Percentiles rank a stretch among this genome's conserved stretches.
phyloP scores from a whole-genome alignment of 192 early-diverging fungal genomes.

The Coemansia sp. region DNA sequence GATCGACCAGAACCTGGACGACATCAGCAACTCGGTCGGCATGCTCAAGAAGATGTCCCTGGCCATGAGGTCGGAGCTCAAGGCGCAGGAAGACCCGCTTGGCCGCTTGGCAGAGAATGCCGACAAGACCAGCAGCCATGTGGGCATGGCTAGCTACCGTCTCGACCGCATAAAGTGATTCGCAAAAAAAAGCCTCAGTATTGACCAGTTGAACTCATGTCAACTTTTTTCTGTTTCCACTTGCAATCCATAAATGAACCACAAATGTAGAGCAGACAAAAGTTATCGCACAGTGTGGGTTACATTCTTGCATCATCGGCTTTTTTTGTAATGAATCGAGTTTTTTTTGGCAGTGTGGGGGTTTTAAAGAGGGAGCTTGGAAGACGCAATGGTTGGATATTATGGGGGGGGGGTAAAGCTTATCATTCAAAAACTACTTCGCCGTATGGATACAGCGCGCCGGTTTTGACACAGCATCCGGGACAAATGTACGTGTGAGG shows the following conservation, averaged over 20 bases:
- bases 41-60: slow-evolving; percentile 62
- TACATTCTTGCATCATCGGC: slow-evolving; percentile 1
- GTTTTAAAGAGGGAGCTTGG: no score
- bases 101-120: slow-evolving; percentile 51
- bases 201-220: slow-evolving; percentile 11
- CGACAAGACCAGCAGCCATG: slow-evolving; percentile 48
- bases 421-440: slow-evolving; percentile 31
- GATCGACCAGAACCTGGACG: slow-evolving; percentile 66
- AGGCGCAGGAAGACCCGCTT: slow-evolving; percentile 61
- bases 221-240: background rate
- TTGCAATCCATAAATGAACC: background rate
- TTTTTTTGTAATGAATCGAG: background rate
- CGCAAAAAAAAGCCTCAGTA: slow-evolving; percentile 8
- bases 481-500: slow-evolving; percentile 38
- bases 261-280: background rate
- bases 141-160: slow-evolving; percentile 45
- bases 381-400: no score
- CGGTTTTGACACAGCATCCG: slow-evolving; percentile 28
- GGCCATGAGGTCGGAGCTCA: slow-evolving; percentile 59
- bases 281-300: slow-evolving; percentile 5
- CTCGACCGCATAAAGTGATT: slow-evolving; percentile 34
- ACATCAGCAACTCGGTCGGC: slow-evolving; percentile 53
- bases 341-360: background rate
- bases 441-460: slow-evolving; percentile 29
- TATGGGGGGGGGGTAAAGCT: background rate